Base-by-base conservation (phyloP, 139 green algal species). In the Microglena sp. region DNA sequence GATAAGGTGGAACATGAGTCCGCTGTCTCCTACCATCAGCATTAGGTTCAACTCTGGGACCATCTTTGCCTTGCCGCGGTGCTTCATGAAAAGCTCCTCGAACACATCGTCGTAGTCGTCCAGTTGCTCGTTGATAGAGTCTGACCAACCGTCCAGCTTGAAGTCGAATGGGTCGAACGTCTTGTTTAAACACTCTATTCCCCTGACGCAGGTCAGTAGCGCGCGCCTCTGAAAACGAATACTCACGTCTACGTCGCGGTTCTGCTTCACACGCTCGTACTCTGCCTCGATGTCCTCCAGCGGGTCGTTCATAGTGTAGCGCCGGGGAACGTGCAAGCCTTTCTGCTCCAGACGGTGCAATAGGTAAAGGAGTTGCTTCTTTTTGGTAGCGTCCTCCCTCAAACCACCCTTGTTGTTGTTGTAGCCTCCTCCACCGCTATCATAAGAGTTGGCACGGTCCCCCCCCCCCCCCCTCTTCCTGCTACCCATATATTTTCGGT, bases 281-380 rank as follows among this genome's bases (percentile, higher is more conserved):
- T 72, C 66, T 4, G 28, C 15, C 55, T 50, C 30, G 55, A 72
- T 72, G 5, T 72, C 66, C 11, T 72, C 66, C 28, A 72, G 15
- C 24, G 35, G 3, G n/a, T 55, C 30, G n/a, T 7, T 18, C 66
- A 72, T 60, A 21, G 53, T 53, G 66, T 66, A 72, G 4, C 27
- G 32, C 5, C 7, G 27, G n/a, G 55, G 56, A 2, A 72, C 4
- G 26, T 22, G 22, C 21, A 34, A 35, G 2, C 55, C 66, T 56
- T 72, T 72, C 24, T 35, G 26, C 56, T 66, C 45, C 24, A 69
- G 29, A 30, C 45, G 63, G 31, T 62, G 32, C 6, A 69, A 33
- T 30, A 62, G 45, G 63, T 69, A 69, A 29, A 69, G 45, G 45
- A 69, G 24, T 3, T 69, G 45, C 63, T 69, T 69, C 61, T 56